phyloP scores from a whole-genome alignment of 2,329 filamentous ascomycete genomes.

The Penicillium sp. region DNA sequence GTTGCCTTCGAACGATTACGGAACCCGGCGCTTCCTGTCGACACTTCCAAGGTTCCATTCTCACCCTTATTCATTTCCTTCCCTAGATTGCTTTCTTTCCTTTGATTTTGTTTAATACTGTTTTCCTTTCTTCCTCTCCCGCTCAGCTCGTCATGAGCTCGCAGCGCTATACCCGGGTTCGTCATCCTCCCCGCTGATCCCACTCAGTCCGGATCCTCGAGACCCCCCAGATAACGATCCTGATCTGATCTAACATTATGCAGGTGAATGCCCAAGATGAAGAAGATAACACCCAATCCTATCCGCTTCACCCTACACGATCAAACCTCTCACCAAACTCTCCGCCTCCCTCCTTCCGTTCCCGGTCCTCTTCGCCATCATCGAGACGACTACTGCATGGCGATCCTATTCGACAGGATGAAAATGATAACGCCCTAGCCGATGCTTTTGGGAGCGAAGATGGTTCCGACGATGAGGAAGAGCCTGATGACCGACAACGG shows the following conservation, averaged over 20 bases:
- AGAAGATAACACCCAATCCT: slow-evolving; percentile 37
- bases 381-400: slow-evolving; percentile 55
- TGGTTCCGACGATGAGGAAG: slow-evolving; percentile 67
- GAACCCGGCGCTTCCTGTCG: slow-evolving; percentile 22
- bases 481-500: slow-evolving; percentile 79
- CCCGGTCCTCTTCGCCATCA: slow-evolving; percentile 69
- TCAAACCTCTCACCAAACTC: slow-evolving; percentile 38
- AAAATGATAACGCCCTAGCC: slow-evolving; percentile 73
- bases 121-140: slow-evolving; percentile 19
- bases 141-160: slow-evolving; percentile 50
- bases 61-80: slow-evolving; percentile 5
- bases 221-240: slow-evolving; percentile 12
- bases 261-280: slow-evolving; percentile 49
- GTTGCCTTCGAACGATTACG: slow-evolving; percentile 21
- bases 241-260: slow-evolving; percentile 9
- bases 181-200: slow-evolving; percentile 25
- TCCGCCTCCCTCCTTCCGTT: slow-evolving; percentile 78
- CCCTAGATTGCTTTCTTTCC: slow-evolving; percentile 2
- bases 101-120: slow-evolving; percentile 19
- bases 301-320: slow-evolving; percentile 31
- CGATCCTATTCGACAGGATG: slow-evolving; percentile 54
- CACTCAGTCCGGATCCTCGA: slow-evolving; percentile 6
- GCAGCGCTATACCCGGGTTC: slow-evolving; percentile 51
- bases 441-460: slow-evolving; percentile 89
- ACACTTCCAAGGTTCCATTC: slow-evolving; percentile 6